These are phyloP conservation scores for Heliamphora pulchella DNA, from an alignment of 179 eudicot species.

Conservation along the genomic window DNA sequence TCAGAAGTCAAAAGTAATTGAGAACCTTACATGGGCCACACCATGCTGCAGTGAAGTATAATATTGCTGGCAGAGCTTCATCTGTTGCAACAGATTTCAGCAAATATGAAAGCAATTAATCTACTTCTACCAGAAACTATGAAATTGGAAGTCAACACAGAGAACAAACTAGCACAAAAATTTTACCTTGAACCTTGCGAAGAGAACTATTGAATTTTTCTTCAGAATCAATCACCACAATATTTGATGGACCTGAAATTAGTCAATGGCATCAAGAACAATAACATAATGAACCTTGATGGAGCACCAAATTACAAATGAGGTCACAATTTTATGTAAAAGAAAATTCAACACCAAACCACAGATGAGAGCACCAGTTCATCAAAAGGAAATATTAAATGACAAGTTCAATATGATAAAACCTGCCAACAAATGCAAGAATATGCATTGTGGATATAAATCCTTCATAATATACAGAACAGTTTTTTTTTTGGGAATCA, in stretches of 20 bases:
- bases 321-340: background rate
- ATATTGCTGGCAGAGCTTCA: conserved; percentile 63
- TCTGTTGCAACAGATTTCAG: conserved; percentile 31
- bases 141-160: background rate
- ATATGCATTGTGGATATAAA: background rate
- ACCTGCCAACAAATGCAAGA: background rate
- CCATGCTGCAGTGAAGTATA: conserved; percentile 92
- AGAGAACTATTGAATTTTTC: conserved; percentile 42
- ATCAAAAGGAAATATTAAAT: background rate
- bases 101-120: background rate
- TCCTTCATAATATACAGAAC: background rate
- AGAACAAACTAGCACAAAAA: background rate
- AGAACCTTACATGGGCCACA: conserved; percentile 87
- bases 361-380: background rate
- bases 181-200: conserved; percentile 41
- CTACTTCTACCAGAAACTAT: background rate
- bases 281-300: background rate
- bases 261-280: conserved; percentile 1
- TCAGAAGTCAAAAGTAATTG: background rate
- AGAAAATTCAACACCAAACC: background rate
- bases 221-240: conserved; percentile 41
- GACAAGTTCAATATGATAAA: background rate
- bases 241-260: conserved; percentile 35
- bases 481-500: background rate
- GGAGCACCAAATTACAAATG: background rate